Conservation (phyloP, 106 monocot species). For the Hemerocallis citrina region DNA sequence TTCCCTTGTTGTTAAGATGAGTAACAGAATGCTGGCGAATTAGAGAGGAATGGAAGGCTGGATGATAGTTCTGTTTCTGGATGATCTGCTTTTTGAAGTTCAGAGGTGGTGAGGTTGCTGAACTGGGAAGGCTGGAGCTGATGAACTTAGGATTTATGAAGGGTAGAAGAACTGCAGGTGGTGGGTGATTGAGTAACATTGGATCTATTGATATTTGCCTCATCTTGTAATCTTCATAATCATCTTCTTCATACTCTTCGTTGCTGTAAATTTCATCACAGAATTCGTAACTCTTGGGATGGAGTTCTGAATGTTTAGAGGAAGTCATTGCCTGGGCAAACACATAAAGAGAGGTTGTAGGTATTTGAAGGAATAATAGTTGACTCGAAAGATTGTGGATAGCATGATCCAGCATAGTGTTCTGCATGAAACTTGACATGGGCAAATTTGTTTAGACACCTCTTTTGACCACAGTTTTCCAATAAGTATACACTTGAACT, state of each 20-base stretch:
- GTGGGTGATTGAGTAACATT: constrained; percentile 7
- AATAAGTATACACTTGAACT: too few relatives aligned
- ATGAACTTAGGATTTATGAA: constrained; percentile 6
- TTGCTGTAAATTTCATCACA: neutral
- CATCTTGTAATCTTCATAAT: neutral
- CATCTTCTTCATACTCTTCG: neutral
- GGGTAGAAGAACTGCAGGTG: neutral
- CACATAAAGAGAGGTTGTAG: neutral
- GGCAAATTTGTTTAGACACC: too few relatives aligned
- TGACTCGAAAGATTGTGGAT: constrained; percentile 11
- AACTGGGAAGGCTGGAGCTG: constrained; percentile 13
- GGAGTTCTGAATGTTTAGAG: neutral
- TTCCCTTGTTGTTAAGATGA: neutral
- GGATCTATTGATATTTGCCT: constrained; percentile 37
- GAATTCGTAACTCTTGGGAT: neutral
- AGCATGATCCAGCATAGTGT: constrained; percentile 9
- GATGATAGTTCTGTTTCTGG: neutral
- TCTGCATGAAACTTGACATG: constrained; percentile 15
- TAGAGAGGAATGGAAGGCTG: neutral
- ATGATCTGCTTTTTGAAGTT: constrained; percentile 14
- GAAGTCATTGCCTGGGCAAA: neutral
- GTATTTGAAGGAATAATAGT: constrained; percentile 3
- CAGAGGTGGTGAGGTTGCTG: constrained; percentile 12
- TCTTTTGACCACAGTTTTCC: too few relatives aligned
- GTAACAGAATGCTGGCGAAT: constrained; percentile 7